phyloP scores from a whole-genome alignment of 2,329 filamentous ascomycete species.

The Pleomassaria siparia region DNA sequence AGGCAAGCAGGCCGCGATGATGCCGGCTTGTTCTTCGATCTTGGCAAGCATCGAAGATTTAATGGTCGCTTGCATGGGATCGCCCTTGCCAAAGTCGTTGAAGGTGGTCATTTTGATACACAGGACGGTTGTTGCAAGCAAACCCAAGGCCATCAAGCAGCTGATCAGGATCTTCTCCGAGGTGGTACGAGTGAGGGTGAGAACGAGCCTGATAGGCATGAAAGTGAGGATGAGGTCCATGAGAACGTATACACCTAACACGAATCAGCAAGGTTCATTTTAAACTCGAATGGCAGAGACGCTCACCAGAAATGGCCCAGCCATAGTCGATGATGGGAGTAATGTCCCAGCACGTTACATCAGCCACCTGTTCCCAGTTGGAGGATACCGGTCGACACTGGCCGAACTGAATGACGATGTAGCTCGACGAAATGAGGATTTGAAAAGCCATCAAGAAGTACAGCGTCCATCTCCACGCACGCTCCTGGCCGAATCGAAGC shows the following conservation, averaged over 20 bases:
- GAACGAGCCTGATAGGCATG: constrained; percentile 27
- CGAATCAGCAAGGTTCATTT: neutral
- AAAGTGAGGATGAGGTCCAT: constrained; percentile 31
- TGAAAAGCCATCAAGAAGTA: constrained; percentile 28
- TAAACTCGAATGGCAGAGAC: neutral
- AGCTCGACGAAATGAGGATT: constrained; percentile 20
- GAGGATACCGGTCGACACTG: constrained; percentile 26
- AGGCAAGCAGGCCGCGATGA: constrained; percentile 29
- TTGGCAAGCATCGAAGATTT: constrained; percentile 27
- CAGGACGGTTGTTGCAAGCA: constrained; percentile 20
- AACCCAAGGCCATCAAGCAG: constrained; percentile 11
- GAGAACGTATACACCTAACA: constrained; percentile 23
- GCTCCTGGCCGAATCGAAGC: constrained; percentile 22
- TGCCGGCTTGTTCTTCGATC: constrained; percentile 28
- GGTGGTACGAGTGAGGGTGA: constrained; percentile 20
- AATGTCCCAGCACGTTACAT: constrained; percentile 24
- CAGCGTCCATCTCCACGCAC: constrained; percentile 21
- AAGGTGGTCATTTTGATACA: constrained; percentile 30
- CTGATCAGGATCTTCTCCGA: constrained; percentile 26
- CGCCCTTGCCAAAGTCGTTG: constrained; percentile 22
- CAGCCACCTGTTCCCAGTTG: constrained; percentile 24
- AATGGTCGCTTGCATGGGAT: constrained; percentile 28
- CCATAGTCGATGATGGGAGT: constrained; percentile 23
- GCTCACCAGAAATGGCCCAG: constrained; percentile 27
- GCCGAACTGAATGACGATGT: constrained; percentile 28